Percentiles rank a stretch among this genome's conserved stretches.
Evolutionary conservation across 2,329 filamentous ascomycete species (phyloP).

Genomic region (Aspergillus pseudotamarii): DNA sequence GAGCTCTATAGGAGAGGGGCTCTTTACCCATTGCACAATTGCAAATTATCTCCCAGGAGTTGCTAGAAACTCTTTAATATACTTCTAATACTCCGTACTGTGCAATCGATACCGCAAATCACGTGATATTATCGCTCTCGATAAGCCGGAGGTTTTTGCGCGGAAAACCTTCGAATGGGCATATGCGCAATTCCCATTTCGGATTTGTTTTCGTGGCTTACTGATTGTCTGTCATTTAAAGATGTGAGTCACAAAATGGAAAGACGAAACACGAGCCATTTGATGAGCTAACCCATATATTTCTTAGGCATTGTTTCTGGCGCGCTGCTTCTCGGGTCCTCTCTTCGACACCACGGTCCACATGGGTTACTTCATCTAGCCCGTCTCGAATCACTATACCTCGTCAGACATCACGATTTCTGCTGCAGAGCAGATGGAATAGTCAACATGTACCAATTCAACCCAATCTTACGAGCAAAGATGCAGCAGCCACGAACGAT

Average conservation of each 20-base stretch:
- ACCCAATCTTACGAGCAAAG: not conserved
- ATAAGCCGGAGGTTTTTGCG: not conserved
- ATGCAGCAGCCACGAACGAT: not conserved
- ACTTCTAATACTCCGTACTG: not conserved
- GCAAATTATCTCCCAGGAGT: not conserved
- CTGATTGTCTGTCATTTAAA: not conserved
- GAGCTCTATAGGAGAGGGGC: not conserved
- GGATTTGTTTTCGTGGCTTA: not conserved
- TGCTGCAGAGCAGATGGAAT: slow-evolving; percentile 44
- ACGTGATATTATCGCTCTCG: not conserved
- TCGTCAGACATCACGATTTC: slow-evolving; percentile 42
- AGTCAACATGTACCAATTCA: slow-evolving; percentile 10
- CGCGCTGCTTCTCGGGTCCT: slow-evolving; percentile 60
- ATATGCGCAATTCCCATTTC: not conserved
- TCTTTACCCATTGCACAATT: not conserved
- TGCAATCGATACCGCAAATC: not conserved
- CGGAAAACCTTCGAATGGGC: not conserved
- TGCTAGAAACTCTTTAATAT: not conserved
- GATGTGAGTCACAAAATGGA: not conserved
- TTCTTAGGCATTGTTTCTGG: slow-evolving; percentile 59
- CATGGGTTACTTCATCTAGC: slow-evolving; percentile 44
- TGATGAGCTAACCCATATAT: not conserved
- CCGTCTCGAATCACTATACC: slow-evolving; percentile 31
- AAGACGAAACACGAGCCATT: not conserved
- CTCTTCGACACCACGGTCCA: slow-evolving; percentile 48